Percentiles rank a stretch among this genome's conserved stretches.
Evolutionary conservation across 306 rosid genomes (phyloP).

Genomic region (Cucurbita ficifolia): DNA sequence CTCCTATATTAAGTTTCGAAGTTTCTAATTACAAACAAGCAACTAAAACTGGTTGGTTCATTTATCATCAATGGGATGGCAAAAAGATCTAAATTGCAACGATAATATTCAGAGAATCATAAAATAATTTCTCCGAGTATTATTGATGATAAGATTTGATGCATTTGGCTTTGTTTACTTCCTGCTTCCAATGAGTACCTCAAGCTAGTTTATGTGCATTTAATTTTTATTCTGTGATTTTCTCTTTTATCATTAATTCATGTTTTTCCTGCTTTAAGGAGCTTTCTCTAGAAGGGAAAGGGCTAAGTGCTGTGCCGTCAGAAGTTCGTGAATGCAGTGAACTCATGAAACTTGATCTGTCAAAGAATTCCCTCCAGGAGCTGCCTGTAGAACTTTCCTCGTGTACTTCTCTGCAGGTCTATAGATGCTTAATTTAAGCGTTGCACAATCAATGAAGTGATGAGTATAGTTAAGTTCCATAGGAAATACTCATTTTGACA

Average conservation of each 20-base stretch:
- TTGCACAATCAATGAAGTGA: not conserved
- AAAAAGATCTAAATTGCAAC: not conserved
- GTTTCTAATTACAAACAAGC: not conserved
- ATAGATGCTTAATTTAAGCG: not conserved
- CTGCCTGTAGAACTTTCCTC: slow-evolving; percentile 75
- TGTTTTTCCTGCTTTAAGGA: slow-evolving; percentile 39
- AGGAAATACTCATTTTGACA: not conserved
- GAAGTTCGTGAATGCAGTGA: slow-evolving; percentile 79
- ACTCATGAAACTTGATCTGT: slow-evolving; percentile 51
- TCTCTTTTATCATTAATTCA: not conserved
- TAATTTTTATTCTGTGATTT: not conserved
- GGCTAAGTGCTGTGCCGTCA: slow-evolving; percentile 60
- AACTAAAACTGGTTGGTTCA: not conserved
- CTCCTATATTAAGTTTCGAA: not conserved
- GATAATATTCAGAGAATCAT: not conserved
- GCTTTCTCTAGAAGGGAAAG: slow-evolving; percentile 65
- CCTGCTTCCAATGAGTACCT: not conserved
- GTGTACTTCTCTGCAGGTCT: slow-evolving; percentile 52
- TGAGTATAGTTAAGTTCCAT: not conserved
- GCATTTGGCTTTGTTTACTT: not conserved
- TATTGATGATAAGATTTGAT: not conserved
- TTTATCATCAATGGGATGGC: not conserved
- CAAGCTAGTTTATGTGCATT: not conserved
- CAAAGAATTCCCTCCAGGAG: slow-evolving; percentile 71
- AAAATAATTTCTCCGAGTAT: not conserved